Base-by-base conservation (phyloP, 2,329 filamentous ascomycete genomes). In the Colletotrichum cereale region DNA sequence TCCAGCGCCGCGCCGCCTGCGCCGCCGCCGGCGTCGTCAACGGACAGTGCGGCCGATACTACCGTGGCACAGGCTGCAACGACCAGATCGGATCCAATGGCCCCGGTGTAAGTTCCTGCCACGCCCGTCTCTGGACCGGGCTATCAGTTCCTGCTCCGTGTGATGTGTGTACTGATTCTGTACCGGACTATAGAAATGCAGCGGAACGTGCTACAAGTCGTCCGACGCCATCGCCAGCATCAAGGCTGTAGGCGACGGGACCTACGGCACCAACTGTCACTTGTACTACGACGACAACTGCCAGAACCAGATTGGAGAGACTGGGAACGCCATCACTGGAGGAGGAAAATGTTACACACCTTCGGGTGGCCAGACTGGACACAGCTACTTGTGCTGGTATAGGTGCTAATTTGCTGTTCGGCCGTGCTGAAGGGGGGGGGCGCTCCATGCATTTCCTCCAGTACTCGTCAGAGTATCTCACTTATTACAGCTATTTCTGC, bases 161-260 rank as follows among this genome's bases (percentile, higher is more conserved):
- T 7, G 26, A 21, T 10, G 21, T 36, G 14, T 44, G 14, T n/a
- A n/a, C 16, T 60, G 10, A 47, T 21, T n/a, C 10, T 12, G 16
- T 11, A 14, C 16, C 5, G 4, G 4, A 2, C 40, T 16, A 8
- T 40, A 61, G 57, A 61, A 40, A 47, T 61, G 57, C 57, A 61
- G 57, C 40, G 57, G 40, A n/a, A 42, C 40, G 42, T 61, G 57
- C 57, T 61, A 34, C 21, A 47, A 10, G 18, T 47, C 57, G 10
- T 61, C 57, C 57, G 57, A 61, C 11, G 26, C 56, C 56, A 61
- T 61, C 26, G 57, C 57, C 57, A 61, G 57, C 57, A 42, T 61
- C 6, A 61, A 31, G 11, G 57, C 57, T 29, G 57, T 61, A 7
- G 57, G 57, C 18, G 57, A 61, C 57, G 40, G 57, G 21, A 47